Percentiles rank a stretch among this genome's conserved stretches.
Conservation (phyloP, 345 rosid species). For the Populus tremula region DNA sequence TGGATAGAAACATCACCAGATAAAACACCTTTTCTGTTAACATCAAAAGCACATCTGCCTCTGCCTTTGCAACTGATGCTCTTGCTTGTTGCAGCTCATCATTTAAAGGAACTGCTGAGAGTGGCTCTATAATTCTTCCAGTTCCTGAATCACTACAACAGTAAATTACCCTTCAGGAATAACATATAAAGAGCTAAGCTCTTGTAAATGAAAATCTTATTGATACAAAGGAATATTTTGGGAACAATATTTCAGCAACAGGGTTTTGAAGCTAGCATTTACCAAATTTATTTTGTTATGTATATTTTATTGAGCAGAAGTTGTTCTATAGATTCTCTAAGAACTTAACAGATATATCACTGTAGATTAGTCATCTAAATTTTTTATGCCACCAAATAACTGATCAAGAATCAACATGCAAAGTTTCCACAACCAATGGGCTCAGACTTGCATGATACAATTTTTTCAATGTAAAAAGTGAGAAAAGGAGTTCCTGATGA, state of each 20-base stretch:
- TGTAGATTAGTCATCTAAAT: background rate
- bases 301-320: no score
- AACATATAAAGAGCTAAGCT: slow-evolving; percentile 1
- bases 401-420: background rate
- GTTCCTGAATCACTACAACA: slow-evolving; percentile 74
- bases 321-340: no score
- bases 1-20: slow-evolving; percentile 15
- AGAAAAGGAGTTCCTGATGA: background rate
- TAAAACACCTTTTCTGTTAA: slow-evolving; percentile 69
- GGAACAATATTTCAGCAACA: background rate
- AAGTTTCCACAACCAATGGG: background rate
- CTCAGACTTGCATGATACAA: background rate
- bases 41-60: slow-evolving; percentile 69
- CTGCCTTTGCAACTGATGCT: slow-evolving; percentile 68
- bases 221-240: background rate
- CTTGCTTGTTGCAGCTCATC: slow-evolving; percentile 82
- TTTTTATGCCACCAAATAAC: background rate
- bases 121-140: slow-evolving; percentile 73
- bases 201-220: slow-evolving; percentile 12
- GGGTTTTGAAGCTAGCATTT: background rate
- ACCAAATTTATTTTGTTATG: background rate
- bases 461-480: background rate
- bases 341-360: background rate
- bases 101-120: slow-evolving; percentile 72
- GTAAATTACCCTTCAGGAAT: slow-evolving; percentile 39